Conservation (phyloP, 306 rosid genomes). For the Amphicarpaea edgeworthii region DNA sequence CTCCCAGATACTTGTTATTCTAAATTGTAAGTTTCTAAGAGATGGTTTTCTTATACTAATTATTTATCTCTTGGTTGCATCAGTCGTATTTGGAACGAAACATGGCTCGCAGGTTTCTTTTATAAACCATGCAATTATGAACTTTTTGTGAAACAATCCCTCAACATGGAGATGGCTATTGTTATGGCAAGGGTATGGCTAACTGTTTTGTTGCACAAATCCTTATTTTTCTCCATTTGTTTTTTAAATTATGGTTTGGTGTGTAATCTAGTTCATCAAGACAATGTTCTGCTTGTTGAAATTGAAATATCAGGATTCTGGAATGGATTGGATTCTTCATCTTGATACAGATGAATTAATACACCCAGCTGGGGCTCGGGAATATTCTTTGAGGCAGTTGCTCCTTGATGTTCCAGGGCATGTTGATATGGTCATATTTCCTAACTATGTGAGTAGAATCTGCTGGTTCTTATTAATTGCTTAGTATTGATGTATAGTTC, state of each 20-base stretch:
- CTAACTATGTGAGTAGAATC: slow-evolving; percentile 84
- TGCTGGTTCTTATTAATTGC: slow-evolving; percentile 25
- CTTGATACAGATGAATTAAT: slow-evolving; percentile 94
- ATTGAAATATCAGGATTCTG: slow-evolving; percentile 74
- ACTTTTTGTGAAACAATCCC: slow-evolving; percentile 98
- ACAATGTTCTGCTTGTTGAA: slow-evolving; percentile 42
- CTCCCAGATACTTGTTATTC: slow-evolving; percentile 31
- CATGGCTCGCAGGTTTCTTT: slow-evolving; percentile 96
- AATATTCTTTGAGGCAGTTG: slow-evolving; percentile 90
- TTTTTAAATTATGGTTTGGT: neutral
- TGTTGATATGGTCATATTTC: slow-evolving; percentile 97
- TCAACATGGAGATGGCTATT: slow-evolving; percentile 99
- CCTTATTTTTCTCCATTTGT: neutral
- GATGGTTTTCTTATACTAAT: slow-evolving; percentile 36
- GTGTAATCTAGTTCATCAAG: slow-evolving; percentile 20
- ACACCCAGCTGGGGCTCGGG: slow-evolving; percentile 93
- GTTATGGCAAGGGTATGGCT: slow-evolving; percentile 95
- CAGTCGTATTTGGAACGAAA: slow-evolving; percentile 99
- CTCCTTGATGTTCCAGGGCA: slow-evolving; percentile 88
- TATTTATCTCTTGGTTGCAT: slow-evolving; percentile 41
- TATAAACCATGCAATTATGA: slow-evolving; percentile 99
- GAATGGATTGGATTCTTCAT: slow-evolving; percentile 97
- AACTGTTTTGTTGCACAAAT: slow-evolving; percentile 24
- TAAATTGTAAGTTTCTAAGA: slow-evolving; percentile 17
- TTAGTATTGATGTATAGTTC: slow-evolving; percentile 23